Evolutionary conservation across 1,284 basidiomycete species (phyloP).

Genomic region (Athelia psychrophila): DNA sequence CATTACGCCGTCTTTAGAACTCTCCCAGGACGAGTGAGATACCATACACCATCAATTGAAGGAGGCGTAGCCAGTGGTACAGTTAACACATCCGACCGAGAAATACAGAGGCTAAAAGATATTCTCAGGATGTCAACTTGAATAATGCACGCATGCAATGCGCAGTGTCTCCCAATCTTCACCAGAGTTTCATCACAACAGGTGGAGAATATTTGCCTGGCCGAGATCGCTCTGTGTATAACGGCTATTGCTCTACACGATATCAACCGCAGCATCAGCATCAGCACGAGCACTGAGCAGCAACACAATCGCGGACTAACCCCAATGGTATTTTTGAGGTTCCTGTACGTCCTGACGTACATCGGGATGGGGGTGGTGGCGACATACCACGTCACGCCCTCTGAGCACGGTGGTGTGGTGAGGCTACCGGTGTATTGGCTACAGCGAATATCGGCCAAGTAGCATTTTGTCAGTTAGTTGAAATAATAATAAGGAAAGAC

Average conservation of each 20-base stretch:
- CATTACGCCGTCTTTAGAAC: too few species aligned
- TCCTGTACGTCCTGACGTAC: not conserved
- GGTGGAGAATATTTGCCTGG: not conserved
- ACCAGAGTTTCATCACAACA: not conserved
- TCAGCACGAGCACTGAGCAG: too few species aligned
- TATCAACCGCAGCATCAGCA: not conserved
- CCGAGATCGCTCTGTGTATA: not conserved
- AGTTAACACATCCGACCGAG: too few species aligned
- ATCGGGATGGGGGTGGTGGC: not conserved
- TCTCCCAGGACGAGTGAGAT: too few species aligned
- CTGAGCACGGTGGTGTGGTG: not conserved
- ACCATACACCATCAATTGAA: too few species aligned
- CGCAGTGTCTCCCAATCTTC: too few species aligned
- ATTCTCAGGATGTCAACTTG: too few species aligned
- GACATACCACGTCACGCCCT: not conserved
- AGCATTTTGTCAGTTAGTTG: not conserved
- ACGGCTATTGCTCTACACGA: not conserved
- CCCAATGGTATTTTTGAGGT: not conserved
- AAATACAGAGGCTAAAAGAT: too few species aligned
- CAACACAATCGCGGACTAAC: not conserved
- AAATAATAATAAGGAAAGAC: not conserved
- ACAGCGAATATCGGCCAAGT: not conserved
- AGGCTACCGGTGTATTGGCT: slow-evolving; percentile 1
- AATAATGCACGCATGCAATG: too few species aligned
- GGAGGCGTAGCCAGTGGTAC: too few species aligned